Percentiles rank a stretch among this genome's conserved stretches.
Evolutionary conservation across 768 basidiomycete genomes (phyloP).

Genomic region (Collybia nuda): DNA sequence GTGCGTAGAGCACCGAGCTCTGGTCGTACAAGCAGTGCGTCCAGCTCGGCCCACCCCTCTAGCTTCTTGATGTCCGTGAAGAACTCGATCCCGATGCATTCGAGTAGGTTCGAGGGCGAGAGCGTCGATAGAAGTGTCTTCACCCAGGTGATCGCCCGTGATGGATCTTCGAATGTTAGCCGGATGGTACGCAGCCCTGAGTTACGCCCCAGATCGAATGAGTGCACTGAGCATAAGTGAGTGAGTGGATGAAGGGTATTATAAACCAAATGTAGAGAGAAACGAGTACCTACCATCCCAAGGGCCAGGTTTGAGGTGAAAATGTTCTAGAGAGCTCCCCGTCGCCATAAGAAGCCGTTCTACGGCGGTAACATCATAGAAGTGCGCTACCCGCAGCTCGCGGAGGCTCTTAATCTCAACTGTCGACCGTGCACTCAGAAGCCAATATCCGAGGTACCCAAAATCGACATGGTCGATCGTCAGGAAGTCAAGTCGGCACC

Average conservation of each 20-base stretch:
- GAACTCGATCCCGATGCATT: constrained; percentile 38
- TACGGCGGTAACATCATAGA: constrained; percentile 32
- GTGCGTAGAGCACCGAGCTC: constrained; percentile 26
- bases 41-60: constrained; percentile 31
- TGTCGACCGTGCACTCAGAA: constrained; percentile 28
- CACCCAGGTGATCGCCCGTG: constrained; percentile 37
- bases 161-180: constrained; percentile 39
- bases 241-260: neutral
- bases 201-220: constrained; percentile 35
- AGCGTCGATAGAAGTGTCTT: constrained; percentile 30
- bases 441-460: constrained; percentile 35
- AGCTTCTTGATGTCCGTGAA: constrained; percentile 38
- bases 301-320: constrained; percentile 43
- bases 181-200: constrained; percentile 35
- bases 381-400: constrained; percentile 42
- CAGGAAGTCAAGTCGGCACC: constrained; percentile 30
- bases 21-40: constrained; percentile 30
- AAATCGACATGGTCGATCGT: constrained; percentile 41
- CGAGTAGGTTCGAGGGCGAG: constrained; percentile 20
- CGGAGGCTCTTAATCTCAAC: constrained; percentile 35
- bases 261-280: neutral
- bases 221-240: constrained; percentile 24
- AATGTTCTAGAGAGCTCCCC: constrained; percentile 36
- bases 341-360: constrained; percentile 33
- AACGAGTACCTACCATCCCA: constrained; percentile 33